phyloP scores from a whole-genome alignment of 306 rosid species.

The Benincasa hispida region DNA sequence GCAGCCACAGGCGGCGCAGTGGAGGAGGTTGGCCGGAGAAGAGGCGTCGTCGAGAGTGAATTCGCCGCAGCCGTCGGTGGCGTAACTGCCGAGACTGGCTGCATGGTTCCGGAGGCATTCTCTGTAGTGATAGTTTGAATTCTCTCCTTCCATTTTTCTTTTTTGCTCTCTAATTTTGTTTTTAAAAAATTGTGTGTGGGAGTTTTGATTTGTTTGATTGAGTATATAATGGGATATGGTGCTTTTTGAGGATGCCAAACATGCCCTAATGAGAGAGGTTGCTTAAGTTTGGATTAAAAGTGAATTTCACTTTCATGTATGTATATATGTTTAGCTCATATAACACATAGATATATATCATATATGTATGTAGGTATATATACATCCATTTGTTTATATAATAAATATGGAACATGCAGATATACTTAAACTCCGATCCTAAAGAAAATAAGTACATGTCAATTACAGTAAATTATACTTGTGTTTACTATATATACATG shows the following conservation, averaged over 20 bases:
- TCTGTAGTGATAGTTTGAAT: constrained; percentile 30
- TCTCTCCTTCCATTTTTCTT: constrained; percentile 19
- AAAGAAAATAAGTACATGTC: no score
- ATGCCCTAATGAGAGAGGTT: neutral
- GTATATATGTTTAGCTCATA: no score
- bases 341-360: no score
- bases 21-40: constrained; percentile 16
- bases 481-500: no score
- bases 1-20: constrained; percentile 72
- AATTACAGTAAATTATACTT: no score
- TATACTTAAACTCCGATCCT: no score
- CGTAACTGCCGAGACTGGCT: constrained; percentile 86
- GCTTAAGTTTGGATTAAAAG: neutral
- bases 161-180: neutral
- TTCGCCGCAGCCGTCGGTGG: constrained; percentile 91
- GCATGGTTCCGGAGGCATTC: constrained; percentile 87
- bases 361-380: no score
- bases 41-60: constrained; percentile 38
- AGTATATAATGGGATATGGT: constrained; percentile 5
- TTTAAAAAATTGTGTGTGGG: neutral
- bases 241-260: neutral
- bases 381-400: no score
- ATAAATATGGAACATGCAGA: no score
- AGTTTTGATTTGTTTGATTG: neutral
- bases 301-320: neutral